These are phyloP conservation scores for Oenanthe sinensis DNA, from an alignment of 129 eudicot genomes.

Conservation along the genomic window DNA sequence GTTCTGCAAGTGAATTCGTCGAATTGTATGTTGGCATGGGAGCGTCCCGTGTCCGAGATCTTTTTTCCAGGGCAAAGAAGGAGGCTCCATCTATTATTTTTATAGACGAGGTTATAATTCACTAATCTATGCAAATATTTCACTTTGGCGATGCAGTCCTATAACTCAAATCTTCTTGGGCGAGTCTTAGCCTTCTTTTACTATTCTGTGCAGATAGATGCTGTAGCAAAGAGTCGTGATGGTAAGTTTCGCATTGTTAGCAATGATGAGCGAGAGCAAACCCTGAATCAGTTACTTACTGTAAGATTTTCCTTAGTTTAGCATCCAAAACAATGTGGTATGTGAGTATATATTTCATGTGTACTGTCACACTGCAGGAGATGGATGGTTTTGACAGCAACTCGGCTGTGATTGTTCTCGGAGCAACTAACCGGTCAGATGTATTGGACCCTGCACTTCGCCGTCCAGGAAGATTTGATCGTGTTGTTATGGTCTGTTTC, in stretches of 20 bases:
- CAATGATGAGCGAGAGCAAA: constrained; percentile 96
- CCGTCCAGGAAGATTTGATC: constrained; percentile 98
- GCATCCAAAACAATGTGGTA: neutral
- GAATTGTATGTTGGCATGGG: constrained; percentile 99
- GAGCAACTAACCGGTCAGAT: constrained; percentile 96
- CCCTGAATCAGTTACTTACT: constrained; percentile 87
- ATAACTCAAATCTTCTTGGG: neutral
- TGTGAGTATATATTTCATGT: constrained; percentile 10
- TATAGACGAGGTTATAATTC: constrained; percentile 73
- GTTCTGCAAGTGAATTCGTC: constrained; percentile 99
- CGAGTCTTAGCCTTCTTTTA: neutral
- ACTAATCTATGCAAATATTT: neutral
- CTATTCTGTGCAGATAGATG: constrained; percentile 69
- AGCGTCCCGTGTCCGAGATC: constrained; percentile 98
- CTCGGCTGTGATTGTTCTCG: constrained; percentile 97
- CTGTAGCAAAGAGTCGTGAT: constrained; percentile 98
- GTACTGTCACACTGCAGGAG: constrained; percentile 52
- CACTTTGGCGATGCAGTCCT: constrained; percentile 1
- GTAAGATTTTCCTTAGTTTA: constrained; percentile 30
- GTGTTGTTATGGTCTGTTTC: constrained; percentile 83
- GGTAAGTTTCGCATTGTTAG: constrained; percentile 85
- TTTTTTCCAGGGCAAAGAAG: constrained; percentile 94
- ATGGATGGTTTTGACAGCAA: constrained; percentile 99
- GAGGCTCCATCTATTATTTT: constrained; percentile 98
- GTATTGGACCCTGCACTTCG: constrained; percentile 99